phyloP scores from a whole-genome alignment of 306 rosid species.

The Oemleria cerasiformis region DNA sequence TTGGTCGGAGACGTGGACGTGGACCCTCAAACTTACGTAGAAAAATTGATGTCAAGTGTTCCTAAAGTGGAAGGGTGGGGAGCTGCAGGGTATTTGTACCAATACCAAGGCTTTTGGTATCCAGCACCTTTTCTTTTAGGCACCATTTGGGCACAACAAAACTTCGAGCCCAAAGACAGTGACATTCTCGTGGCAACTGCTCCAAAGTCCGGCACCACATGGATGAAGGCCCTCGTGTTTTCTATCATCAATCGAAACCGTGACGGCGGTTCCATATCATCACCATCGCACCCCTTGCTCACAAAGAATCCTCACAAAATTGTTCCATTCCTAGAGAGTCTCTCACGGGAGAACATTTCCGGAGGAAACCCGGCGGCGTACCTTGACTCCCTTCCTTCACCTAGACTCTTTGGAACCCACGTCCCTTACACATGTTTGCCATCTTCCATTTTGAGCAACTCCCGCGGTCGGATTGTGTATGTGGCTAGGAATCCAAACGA shows the following conservation, averaged over 20 bases:
- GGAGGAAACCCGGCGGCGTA: too few relatives aligned
- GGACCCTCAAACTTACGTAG: not conserved
- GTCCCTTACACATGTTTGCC: constrained; percentile 16
- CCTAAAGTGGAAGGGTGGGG: not conserved
- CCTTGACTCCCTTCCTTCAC: not conserved
- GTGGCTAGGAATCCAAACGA: constrained; percentile 54
- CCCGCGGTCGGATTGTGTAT: constrained; percentile 25
- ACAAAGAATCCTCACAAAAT: constrained; percentile 17
- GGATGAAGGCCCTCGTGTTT: constrained; percentile 31
- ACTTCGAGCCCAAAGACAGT: constrained; percentile 13
- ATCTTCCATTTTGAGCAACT: not conserved
- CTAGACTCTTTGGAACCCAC: constrained; percentile 25
- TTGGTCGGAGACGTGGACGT: too few relatives aligned
- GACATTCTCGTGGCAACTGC: constrained; percentile 16
- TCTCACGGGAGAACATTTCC: too few relatives aligned
- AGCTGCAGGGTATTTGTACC: too few relatives aligned
- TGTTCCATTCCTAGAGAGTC: constrained; percentile 18
- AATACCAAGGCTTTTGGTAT: constrained; percentile 31
- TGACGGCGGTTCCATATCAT: not conserved
- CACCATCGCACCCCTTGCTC: constrained; percentile 19
- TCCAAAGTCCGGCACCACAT: constrained; percentile 31
- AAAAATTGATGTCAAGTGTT: not conserved
- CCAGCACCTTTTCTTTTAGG: not conserved
- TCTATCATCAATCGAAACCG: constrained; percentile 12
- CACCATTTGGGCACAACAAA: constrained; percentile 3